Base-by-base conservation (phyloP, 2,329 filamentous ascomycete genomes). In the Thielaviopsis cerberus region DNA sequence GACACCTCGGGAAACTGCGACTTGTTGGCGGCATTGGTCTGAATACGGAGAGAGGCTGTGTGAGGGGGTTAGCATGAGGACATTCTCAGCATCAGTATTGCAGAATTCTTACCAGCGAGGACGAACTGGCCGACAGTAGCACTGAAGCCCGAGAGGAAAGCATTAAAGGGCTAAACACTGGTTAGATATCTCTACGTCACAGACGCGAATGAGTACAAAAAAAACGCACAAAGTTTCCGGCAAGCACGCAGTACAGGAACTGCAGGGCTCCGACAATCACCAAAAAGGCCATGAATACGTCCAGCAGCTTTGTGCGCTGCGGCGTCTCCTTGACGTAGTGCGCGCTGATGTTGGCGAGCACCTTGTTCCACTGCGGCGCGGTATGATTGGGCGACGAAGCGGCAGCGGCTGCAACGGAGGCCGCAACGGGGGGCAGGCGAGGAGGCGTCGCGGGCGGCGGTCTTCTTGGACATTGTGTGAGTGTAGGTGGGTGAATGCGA, bases 121-220 rank as follows among this genome's bases (percentile, higher is more conserved):
- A 98, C 92, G 70, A 98, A 98, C 70, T 98, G 92, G 62, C 92
- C 92, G 62, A 98, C 91, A 1, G 91, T 92, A 17, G 91, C 88
- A 62, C 82, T 83, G 75, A 98, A 98, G 53, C 92, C 94, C 30
- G 90, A 88, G 30, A 98, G 81, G 75, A 98, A 98, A 63, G 94
- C 92, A 70, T 98, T 98, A 78, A 98, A 98, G 10, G 92, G 92
- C 91, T 97, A 17, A 1, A 24, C n/a, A 30, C 27, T 6, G 6
- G 27, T 20, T 30, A 17, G 22, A 3, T 4, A n/a, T 13, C 5
- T 30, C 6, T 30, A 30, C 27, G 11, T 30, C 11, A 30, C 27
- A 30, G 6, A 30, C 15, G 6, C 15, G 15, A 11, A 41, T 41
- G 15, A 11, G 6, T 30, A 15, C 2, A 13, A 22, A n/a, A 60